phyloP scores from a whole-genome alignment of 495 filamentous ascomycete species.

The Talaromyces nanjingensis region DNA sequence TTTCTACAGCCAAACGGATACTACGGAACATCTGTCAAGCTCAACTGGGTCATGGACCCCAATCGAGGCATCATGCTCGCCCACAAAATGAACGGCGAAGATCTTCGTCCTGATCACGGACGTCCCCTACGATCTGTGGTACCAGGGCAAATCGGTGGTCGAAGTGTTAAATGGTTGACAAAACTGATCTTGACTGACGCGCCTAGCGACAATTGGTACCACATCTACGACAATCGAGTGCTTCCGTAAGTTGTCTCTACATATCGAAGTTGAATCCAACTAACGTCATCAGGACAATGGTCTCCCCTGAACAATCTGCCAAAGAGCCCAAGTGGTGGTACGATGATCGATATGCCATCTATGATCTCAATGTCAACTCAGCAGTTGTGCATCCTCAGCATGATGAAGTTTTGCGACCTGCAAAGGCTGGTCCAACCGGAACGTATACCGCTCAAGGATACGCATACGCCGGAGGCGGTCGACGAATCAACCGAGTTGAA shows the following conservation, averaged over 20 bases:
- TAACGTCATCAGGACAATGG: slow-evolving; percentile 48
- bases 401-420: slow-evolving; percentile 59
- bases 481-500: slow-evolving; percentile 76
- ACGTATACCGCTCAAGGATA: slow-evolving; percentile 71
- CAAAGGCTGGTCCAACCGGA: slow-evolving; percentile 25
- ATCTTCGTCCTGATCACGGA: slow-evolving; percentile 79
- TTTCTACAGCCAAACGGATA: slow-evolving; percentile 68
- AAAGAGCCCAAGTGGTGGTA: slow-evolving; percentile 73
- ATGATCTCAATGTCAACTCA: slow-evolving; percentile 86
- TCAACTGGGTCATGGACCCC: slow-evolving; percentile 83
- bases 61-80: slow-evolving; percentile 85
- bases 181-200: slow-evolving; percentile 67
- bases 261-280: slow-evolving; percentile 9
- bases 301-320: slow-evolving; percentile 75
- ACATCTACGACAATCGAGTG: slow-evolving; percentile 91
- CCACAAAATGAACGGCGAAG: slow-evolving; percentile 88
- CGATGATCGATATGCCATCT: slow-evolving; percentile 92
- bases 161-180: slow-evolving; percentile 95
- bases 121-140: slow-evolving; percentile 79
- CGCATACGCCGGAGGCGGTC: slow-evolving; percentile 86
- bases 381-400: slow-evolving; percentile 78
- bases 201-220: slow-evolving; percentile 94
- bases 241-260: slow-evolving; percentile 48
- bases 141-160: slow-evolving; percentile 87
- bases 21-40: slow-evolving; percentile 84